A percentile compares a stretch with the other conserved stretches of the same genome.
Evolutionary conservation across 225 moss, liverwort and hornwort genomes (phyloP).

Genomic region (Neckera pumila): DNA sequence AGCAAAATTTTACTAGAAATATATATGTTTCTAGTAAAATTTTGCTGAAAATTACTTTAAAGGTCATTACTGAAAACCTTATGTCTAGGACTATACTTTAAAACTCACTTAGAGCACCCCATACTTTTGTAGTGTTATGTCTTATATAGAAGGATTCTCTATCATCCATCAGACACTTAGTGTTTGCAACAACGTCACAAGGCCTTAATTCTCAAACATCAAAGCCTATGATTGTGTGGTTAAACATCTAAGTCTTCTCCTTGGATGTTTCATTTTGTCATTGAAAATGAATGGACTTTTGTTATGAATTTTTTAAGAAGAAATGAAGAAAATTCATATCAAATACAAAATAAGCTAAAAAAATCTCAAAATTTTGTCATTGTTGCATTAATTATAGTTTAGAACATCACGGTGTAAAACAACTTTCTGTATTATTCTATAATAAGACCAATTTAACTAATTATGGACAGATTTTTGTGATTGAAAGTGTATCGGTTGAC

Average conservation of each 20-base stretch:
- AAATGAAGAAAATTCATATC: background rate
- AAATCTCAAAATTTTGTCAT: background rate
- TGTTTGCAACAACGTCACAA: rapidly evolving
- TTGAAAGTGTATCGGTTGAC: too few relatives aligned
- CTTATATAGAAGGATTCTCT: background rate
- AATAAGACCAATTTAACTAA: too few relatives aligned
- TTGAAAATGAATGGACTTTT: background rate
- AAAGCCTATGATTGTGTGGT: rapidly evolving
- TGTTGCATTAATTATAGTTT: background rate
- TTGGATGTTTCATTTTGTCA: background rate
- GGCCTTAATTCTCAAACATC: rapidly evolving
- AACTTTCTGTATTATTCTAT: too few relatives aligned
- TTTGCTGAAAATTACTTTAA: too few relatives aligned
- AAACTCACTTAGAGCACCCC: too few relatives aligned
- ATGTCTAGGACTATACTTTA: too few relatives aligned
- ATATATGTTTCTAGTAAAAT: too few relatives aligned
- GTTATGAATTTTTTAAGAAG: background rate
- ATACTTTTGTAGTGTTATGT: too few relatives aligned
- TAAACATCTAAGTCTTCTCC: background rate
- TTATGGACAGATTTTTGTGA: too few relatives aligned
- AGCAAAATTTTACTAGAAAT: too few relatives aligned
- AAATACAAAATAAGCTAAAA: background rate
- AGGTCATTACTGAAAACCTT: too few relatives aligned
- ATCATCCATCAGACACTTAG: background rate
- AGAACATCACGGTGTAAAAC: too few relatives aligned